These are phyloP conservation scores for Akanthomyces muscarius DNA, from an alignment of 2,329 filamentous ascomycete genomes.

Conservation along the genomic window DNA sequence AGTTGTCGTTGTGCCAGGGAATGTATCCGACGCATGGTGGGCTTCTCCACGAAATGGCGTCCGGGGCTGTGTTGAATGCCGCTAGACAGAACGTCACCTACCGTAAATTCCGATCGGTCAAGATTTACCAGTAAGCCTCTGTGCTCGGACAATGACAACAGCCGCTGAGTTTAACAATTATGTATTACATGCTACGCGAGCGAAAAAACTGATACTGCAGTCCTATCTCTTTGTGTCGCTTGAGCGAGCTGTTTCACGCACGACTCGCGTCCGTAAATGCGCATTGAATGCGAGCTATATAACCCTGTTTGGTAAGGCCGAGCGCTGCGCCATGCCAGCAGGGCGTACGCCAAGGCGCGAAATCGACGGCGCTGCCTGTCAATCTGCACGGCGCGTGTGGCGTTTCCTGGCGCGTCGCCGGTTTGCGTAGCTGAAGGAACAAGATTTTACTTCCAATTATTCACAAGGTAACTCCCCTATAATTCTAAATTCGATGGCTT, in stretches of 20 bases:
- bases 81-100: background rate
- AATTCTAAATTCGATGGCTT: background rate
- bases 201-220: too few relatives aligned
- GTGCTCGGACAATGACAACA: background rate
- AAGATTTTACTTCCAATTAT: background rate
- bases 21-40: background rate
- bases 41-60: background rate
- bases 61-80: background rate
- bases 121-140: background rate
- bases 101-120: background rate
- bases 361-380: background rate
- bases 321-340: background rate
- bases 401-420: background rate
- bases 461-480: background rate
- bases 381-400: background rate
- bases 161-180: too few relatives aligned
- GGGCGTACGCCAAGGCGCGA: background rate
- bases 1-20: background rate
- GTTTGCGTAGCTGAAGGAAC: background rate
- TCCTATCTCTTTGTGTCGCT: background rate
- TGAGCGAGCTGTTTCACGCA: background rate
- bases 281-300: background rate
- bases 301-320: background rate
- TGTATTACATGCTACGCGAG: background rate
- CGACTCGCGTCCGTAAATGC: background rate